A percentile compares a stretch with the other conserved stretches of the same genome.
Conservation (phyloP, 73 alveolate genomes). For the Stentor coeruleus region DNA sequence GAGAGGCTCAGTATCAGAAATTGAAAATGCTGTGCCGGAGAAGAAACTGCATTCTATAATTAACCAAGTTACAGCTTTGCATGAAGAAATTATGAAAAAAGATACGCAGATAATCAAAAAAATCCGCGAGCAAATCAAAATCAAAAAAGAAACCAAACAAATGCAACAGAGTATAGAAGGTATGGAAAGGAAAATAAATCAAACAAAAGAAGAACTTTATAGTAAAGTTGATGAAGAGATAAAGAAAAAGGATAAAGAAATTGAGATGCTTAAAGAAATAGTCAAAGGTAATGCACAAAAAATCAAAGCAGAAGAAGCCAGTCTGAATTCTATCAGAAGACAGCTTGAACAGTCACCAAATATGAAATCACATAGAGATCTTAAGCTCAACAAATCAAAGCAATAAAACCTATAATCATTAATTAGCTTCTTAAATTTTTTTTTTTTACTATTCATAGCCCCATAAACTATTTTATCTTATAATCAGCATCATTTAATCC, state of each 20-base stretch:
- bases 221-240: neutral
- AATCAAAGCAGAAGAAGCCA: neutral
- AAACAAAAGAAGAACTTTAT: neutral
- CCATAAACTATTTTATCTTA: no score
- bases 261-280: neutral
- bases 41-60: neutral
- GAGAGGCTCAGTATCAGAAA: neutral
- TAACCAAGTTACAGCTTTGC: neutral
- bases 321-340: neutral
- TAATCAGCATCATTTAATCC: no score
- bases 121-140: neutral
- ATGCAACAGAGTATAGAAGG: no score
- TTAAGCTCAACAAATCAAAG: no score
- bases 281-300: neutral
- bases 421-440: no score
- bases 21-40: neutral
- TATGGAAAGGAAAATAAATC: neutral
- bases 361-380: no score
- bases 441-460: no score
- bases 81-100: neutral
- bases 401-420: no score
- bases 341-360: no score
- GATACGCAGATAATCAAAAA: neutral
- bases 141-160: neutral
- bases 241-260: neutral